phyloP scores from a whole-genome alignment of 108 stramenopile species.

The Discostella stelligeroides region DNA sequence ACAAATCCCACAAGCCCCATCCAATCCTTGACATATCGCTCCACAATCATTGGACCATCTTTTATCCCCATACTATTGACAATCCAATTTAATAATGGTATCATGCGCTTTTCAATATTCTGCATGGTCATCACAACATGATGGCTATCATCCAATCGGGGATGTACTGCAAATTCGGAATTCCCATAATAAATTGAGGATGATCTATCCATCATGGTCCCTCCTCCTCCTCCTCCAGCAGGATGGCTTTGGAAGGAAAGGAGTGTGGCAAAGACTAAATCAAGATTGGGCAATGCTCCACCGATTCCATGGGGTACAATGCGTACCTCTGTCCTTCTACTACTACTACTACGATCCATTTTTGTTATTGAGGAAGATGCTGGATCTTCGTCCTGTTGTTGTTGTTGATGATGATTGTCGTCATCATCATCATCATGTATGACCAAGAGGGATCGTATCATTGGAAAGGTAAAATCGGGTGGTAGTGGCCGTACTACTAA shows the following conservation, averaged over 20 bases:
- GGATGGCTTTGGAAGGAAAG: slow-evolving; percentile 46
- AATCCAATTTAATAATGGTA: background rate
- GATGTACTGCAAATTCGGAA: slow-evolving; percentile 36
- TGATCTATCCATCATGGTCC: background rate
- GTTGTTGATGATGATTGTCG: slow-evolving; percentile 13
- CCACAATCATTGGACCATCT: slow-evolving; percentile 19
- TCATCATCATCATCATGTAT: too few relatives aligned
- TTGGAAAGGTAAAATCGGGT: slow-evolving; percentile 49
- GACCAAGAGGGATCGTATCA: slow-evolving; percentile 73
- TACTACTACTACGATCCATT: background rate
- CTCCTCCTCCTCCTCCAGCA: slow-evolving; percentile 11
- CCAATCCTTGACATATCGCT: slow-evolving; percentile 55
- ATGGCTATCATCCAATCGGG: slow-evolving; percentile 17
- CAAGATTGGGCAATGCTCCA: slow-evolving; percentile 82
- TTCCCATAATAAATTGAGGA: slow-evolving; percentile 28
- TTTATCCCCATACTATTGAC: slow-evolving; percentile 20
- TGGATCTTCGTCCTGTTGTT: background rate
- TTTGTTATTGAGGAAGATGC: background rate
- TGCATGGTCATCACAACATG: too few relatives aligned
- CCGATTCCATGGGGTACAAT: slow-evolving; percentile 75
- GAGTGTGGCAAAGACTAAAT: slow-evolving; percentile 72
- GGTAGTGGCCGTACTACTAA: slow-evolving; percentile 44
- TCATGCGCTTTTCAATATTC: slow-evolving; percentile 1
- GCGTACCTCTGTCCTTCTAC: slow-evolving; percentile 47
- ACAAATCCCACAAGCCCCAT: slow-evolving; percentile 52